Evolutionary conservation across 176 grass and related monocot species (phyloP).

Genomic region (Aegilops tauschii): DNA sequence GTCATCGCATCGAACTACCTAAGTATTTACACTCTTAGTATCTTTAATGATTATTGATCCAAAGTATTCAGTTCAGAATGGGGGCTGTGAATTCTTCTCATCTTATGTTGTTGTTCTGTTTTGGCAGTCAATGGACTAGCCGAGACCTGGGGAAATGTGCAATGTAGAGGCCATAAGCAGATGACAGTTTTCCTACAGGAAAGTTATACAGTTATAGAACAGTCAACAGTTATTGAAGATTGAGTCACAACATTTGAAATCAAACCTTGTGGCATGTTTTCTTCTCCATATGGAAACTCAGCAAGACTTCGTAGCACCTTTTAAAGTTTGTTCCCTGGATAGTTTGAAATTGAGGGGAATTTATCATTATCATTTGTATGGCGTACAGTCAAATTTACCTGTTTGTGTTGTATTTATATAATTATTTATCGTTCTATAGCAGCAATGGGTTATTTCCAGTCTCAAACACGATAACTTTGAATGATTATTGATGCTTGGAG

Average conservation of each 20-base stretch:
- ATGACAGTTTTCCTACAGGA: not conserved
- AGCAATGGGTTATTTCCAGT: not conserved
- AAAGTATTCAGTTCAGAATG: not conserved
- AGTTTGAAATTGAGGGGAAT: not conserved
- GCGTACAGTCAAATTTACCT: too few species aligned
- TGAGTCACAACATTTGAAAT: not conserved
- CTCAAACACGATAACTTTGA: not conserved
- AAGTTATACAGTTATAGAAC: not conserved
- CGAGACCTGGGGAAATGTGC: not conserved
- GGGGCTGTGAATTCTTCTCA: not conserved
- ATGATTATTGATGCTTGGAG: not conserved
- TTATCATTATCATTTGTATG: not conserved
- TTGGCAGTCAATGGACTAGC: not conserved
- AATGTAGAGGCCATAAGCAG: not conserved
- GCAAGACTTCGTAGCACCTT: not conserved
- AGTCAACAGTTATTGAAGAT: not conserved
- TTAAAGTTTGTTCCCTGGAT: not conserved
- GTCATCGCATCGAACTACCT: not conserved
- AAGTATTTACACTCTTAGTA: not conserved
- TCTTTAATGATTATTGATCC: not conserved
- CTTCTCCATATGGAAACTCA: not conserved
- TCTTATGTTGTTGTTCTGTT: not conserved
- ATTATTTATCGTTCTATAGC: not conserved
- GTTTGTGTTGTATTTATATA: not conserved
- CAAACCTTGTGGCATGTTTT: not conserved